Base-by-base conservation (phyloP, 495 filamentous ascomycete species). In the Aspergillus biplanus region DNA sequence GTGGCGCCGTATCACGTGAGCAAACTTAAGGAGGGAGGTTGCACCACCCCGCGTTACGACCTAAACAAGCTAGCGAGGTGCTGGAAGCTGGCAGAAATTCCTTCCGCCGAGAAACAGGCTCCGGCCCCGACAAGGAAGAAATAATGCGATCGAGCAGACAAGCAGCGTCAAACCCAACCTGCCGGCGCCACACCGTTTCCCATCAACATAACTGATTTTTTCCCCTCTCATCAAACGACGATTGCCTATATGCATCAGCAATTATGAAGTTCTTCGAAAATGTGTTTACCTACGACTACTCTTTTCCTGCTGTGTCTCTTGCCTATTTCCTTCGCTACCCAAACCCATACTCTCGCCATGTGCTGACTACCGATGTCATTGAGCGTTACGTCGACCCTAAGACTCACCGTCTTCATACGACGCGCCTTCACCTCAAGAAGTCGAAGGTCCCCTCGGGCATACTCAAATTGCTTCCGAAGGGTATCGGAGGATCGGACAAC, bases 321-420 rank as follows among this genome's bases (percentile, higher is more conserved):
- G 95, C 95, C 78, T 99, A 97, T 85, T 98, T 97, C 83, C 91
- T 99, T 56, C 93, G 95, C 44, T 99, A 99, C 76, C 96, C 95
- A 15, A 99, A 99, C 75, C 95, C 95, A 11, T 97, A 97, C 78
- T 89, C 90, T 63, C 90, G 85, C 67, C 95, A 99, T 83, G 95
- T 99, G 62, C 86, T 97, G 64, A 96, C 91, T 44, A 96, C 93
- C 75, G 95, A 99, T 80, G 95, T 95, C 71, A 93, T 99, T 75
- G 87, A 89, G 37, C 90, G 91, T 50, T 84, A 87, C 69, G 85
- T 97, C 78, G 93, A 98, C 71, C 86, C 90, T 3, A 70, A 67
- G 16, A 93, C 91, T 1, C 88, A 92, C 52, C 90, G 88, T 33
- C 86, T 99, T 7, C 88, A 92, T 71, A 97, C 96, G 37, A 90